These are phyloP conservation scores for Thamnidium elegans DNA, from an alignment of 192 early-diverging fungal species.

Conservation along the genomic window DNA sequence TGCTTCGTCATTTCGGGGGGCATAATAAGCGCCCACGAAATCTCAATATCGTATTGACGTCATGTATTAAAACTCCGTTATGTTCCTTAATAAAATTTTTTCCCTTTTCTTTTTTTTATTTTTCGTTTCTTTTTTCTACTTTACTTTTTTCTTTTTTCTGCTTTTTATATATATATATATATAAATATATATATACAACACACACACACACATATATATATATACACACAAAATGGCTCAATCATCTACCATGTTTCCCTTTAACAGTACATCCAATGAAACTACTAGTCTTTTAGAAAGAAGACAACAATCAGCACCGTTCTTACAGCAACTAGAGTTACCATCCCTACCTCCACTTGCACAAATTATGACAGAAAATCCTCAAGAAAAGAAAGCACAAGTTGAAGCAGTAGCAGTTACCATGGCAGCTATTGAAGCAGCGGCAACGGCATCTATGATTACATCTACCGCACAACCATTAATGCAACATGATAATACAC, in stretches of 20 bases:
- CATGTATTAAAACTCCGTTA: neutral
- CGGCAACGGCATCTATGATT: neutral
- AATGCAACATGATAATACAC: too few relatives aligned
- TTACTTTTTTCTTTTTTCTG: neutral
- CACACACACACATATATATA: neutral
- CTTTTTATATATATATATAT: slow-evolving; percentile 7
- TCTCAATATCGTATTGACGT: slow-evolving; percentile 1
- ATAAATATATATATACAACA: neutral
- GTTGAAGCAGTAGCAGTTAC: neutral
- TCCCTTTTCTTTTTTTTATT: slow-evolving; percentile 2
- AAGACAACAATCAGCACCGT: slow-evolving; percentile 9
- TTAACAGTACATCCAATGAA: neutral
- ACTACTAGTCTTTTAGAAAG: slow-evolving; percentile 8
- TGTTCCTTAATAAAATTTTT: slow-evolving; percentile 2
- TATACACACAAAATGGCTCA: neutral
- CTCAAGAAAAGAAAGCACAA: neutral
- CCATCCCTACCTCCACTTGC: slow-evolving; percentile 14
- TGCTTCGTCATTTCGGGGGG: neutral
- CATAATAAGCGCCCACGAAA: neutral
- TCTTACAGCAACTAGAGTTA: slow-evolving; percentile 12
- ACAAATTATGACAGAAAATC: slow-evolving; percentile 6
- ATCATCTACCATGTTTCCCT: neutral
- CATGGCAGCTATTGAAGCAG: neutral
- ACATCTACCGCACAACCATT: neutral
- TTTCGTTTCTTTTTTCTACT: neutral